Percentiles rank a stretch among this genome's conserved stretches.
Conservation (phyloP, 176 grass and related monocot genomes). For the Aechmea fasciata region DNA sequence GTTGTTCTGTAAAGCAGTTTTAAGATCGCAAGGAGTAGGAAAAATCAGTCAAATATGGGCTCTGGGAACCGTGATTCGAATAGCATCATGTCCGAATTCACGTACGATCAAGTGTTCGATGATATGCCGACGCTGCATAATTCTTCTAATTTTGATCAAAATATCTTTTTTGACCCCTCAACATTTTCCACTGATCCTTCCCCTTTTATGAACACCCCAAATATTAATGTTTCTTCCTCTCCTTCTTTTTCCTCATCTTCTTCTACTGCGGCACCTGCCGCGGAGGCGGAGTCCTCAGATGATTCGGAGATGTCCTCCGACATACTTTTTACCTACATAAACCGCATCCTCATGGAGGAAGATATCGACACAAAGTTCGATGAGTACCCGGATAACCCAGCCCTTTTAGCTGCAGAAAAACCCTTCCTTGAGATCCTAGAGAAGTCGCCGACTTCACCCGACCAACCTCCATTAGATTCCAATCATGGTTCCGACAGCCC, state of each 20-base stretch:
- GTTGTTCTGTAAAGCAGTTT: too few relatives aligned
- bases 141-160: background rate
- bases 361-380: constrained; percentile 36
- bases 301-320: constrained; percentile 13
- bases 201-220: background rate
- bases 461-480: background rate
- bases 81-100: background rate
- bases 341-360: constrained; percentile 42
- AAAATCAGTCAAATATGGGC: background rate
- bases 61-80: constrained; percentile 1
- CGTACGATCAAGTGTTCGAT: background rate
- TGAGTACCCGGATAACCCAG: constrained; percentile 38
- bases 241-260: background rate
- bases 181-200: background rate
- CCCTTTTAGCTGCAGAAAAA: constrained; percentile 46
- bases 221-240: too few relatives aligned
- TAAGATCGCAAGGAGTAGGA: background rate
- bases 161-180: background rate
- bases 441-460: constrained; percentile 7
- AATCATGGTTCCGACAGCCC: background rate
- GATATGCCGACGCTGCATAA: background rate
- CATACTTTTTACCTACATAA: constrained; percentile 48
- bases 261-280: background rate
- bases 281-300: background rate
- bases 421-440: constrained; percentile 52